Base-by-base conservation (phyloP, 139 green algal genomes). In the Chlamydomonas incerta region DNA sequence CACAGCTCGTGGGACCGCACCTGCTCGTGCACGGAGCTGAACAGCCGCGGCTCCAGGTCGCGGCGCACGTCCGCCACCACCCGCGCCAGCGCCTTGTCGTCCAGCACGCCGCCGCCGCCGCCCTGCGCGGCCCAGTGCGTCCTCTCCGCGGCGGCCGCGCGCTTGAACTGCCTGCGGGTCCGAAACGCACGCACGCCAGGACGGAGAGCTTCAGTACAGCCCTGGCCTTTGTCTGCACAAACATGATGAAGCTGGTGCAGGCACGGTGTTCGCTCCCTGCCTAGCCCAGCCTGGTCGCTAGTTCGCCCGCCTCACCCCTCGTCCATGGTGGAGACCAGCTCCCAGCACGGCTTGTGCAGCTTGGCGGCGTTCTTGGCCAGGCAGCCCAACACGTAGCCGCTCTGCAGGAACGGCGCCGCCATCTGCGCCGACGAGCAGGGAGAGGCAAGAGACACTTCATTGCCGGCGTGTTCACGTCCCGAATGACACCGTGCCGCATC, bases 281-380 rank as follows among this genome's bases (percentile, higher is more conserved):
- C n/a, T n/a, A n/a, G n/a, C n/a, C n/a, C n/a, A n/a, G n/a, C n/a
- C n/a, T n/a, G n/a, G n/a, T n/a, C n/a, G n/a, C n/a, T n/a, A n/a
- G n/a, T n/a, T n/a, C n/a, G n/a, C n/a, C n/a, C n/a, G n/a, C n/a
- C 62, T 55, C 67, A 68, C 67, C 80, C 66, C 4, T 86, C 79
- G 47, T 90, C 86, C 60, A 86, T 82, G 47, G 72, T 86, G 50
- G 79, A 83, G 31, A 90, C 80, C 29, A 90, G 86, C 60, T 83
- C 74, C 86, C 86, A 90, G 79, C 86, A 90, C 6, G 79, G 79
- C 71, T 72, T 82, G 79, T 86, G 73, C 86, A 90, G 79, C 62
- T 74, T 31, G 55, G 52, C 60, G 8, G 65, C 52, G 73, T 85
- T 46, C 52, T 80, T 83, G 47, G 73, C 79, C 50, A 90, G 80